These are phyloP conservation scores for Astrephomene gubernaculifera DNA, from an alignment of 139 green algal species.

Conservation along the genomic window DNA sequence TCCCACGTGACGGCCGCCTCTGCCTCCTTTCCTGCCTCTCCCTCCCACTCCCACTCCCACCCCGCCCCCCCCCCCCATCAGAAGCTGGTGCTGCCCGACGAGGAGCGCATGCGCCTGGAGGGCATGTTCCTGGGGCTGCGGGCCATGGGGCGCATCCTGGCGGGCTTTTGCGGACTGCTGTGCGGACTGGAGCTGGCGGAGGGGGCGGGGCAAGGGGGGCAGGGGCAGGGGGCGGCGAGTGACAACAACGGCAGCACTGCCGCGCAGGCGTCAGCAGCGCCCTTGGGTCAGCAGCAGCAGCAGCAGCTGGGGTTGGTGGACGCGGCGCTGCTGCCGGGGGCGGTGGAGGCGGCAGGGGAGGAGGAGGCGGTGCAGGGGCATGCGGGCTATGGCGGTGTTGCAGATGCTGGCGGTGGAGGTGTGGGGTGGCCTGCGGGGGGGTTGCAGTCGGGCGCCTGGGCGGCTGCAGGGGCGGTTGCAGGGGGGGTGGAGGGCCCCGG, in stretches of 20 bases:
- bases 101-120: background rate
- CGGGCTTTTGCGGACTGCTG: constrained; percentile 24
- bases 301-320: background rate
- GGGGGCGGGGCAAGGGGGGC: background rate
- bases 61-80: background rate
- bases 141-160: background rate
- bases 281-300: background rate
- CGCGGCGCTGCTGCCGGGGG: background rate
- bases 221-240: background rate
- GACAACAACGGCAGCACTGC: background rate
- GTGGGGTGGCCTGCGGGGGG: too few species aligned
- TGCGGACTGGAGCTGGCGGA: background rate
- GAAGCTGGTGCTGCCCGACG: background rate
- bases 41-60: background rate
- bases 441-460: too few species aligned
- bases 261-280: background rate
- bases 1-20: background rate
- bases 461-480: too few species aligned
- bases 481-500: background rate
- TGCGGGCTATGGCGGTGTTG: background rate
- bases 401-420: background rate
- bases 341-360: background rate
- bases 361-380: background rate
- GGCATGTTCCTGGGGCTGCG: background rate
- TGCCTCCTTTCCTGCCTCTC: background rate